Percentiles rank a stretch among this genome's conserved stretches.
Evolutionary conservation across 1,284 basidiomycete species (phyloP).

Genomic region (Leccinum pachyderme): DNA sequence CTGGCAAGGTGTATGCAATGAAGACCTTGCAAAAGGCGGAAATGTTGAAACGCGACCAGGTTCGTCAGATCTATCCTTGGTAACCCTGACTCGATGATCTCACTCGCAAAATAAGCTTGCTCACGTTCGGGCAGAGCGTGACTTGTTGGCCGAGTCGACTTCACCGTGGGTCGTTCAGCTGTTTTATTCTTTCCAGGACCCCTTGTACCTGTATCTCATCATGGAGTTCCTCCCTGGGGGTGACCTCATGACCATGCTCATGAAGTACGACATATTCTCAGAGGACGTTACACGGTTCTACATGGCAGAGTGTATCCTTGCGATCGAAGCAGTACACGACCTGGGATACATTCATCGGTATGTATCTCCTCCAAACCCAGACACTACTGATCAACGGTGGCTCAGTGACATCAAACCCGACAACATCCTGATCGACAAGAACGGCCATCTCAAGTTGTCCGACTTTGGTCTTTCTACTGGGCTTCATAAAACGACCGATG

Average conservation of each 20-base stretch:
- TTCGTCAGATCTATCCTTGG: constrained; percentile 35
- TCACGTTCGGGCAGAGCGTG: constrained; percentile 97
- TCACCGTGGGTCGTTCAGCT: constrained; percentile 98
- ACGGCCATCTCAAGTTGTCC: constrained; percentile 95
- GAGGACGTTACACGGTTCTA: constrained; percentile 99
- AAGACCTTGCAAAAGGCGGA: constrained; percentile 97
- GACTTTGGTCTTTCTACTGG: constrained; percentile 99
- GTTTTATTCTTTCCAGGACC: constrained; percentile 98
- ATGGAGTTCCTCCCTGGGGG: constrained; percentile 99
- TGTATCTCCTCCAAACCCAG: constrained; percentile 24
- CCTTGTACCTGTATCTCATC: constrained; percentile 93
- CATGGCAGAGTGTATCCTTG: constrained; percentile 98
- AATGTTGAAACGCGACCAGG: constrained; percentile 99
- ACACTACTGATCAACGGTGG: not conserved
- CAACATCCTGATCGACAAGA: constrained; percentile 96
- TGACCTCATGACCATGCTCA: constrained; percentile 98
- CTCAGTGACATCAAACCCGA: constrained; percentile 97
- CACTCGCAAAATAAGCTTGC: constrained; percentile 63
- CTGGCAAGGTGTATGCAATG: constrained; percentile 99
- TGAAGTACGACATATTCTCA: constrained; percentile 99
- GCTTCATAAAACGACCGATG: constrained; percentile 96
- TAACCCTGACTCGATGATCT: not conserved
- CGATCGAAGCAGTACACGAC: constrained; percentile 97
- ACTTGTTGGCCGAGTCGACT: constrained; percentile 96
- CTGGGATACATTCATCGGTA: constrained; percentile 98